Evolutionary conservation across 306 rosid species (phyloP).

Genomic region (Luffa acutangula): DNA sequence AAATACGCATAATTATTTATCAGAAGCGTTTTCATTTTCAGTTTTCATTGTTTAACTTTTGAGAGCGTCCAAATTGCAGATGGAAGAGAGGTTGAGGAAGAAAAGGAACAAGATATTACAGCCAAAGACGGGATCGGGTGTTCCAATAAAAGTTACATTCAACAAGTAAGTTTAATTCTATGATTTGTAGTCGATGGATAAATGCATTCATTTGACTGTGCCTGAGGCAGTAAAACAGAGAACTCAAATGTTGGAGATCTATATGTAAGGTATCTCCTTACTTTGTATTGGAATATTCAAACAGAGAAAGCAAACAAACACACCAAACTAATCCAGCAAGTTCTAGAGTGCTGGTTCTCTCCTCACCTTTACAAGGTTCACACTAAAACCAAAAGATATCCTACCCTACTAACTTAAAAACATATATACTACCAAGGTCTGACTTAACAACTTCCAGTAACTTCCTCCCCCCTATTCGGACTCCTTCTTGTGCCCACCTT

Average conservation of each 20-base stretch:
- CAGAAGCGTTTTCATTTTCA: neutral
- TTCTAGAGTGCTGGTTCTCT: too few species aligned
- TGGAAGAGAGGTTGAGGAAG: constrained; percentile 79
- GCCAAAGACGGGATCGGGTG: constrained; percentile 68
- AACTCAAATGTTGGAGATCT: neutral
- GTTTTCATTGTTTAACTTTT: neutral
- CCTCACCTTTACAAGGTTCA: too few species aligned
- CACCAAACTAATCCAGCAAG: too few species aligned
- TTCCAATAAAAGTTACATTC: constrained; percentile 59
- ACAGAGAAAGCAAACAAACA: too few species aligned
- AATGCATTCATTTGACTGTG: neutral
- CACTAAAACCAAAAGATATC: too few species aligned
- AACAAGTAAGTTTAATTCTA: constrained; percentile 46
- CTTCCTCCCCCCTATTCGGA: too few species aligned
- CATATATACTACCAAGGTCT: too few species aligned
- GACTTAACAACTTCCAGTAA: too few species aligned
- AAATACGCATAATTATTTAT: neutral
- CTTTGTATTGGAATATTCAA: too few species aligned
- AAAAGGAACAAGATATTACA: constrained; percentile 80
- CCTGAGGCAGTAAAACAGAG: neutral
- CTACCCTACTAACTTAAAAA: too few species aligned
- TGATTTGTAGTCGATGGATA: neutral
- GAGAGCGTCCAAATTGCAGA: constrained; percentile 34
- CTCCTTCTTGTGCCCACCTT: too few species aligned
- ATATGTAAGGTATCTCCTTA: too few species aligned